phyloP scores from a whole-genome alignment of 2,329 filamentous ascomycete species.

The Fusarium cyanostomum region DNA sequence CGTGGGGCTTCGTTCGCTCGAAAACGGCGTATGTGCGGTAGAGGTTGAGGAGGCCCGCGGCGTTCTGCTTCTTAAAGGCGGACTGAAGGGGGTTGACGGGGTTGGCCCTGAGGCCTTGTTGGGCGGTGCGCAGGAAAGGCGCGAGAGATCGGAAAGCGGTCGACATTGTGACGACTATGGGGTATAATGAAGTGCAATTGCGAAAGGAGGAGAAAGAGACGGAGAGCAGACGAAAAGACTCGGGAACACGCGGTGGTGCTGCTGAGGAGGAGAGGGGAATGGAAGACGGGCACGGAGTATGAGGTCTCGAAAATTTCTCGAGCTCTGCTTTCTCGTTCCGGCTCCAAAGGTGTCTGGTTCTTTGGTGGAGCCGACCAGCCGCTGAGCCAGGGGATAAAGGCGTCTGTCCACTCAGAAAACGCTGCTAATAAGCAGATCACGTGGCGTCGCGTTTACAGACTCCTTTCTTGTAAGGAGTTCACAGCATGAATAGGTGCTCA shows the following conservation, averaged over 20 bases:
- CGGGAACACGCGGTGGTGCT: constrained; percentile 38
- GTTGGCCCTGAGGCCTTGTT: constrained; percentile 75
- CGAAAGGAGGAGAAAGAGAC: constrained; percentile 41
- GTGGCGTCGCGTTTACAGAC: constrained; percentile 19
- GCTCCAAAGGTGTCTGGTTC: constrained; percentile 26
- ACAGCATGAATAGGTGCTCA: background rate
- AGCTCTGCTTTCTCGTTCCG: constrained; percentile 38
- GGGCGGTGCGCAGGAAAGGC: constrained; percentile 84
- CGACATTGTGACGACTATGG: constrained; percentile 70
- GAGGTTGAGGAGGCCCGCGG: constrained; percentile 71
- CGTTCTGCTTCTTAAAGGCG: constrained; percentile 69
- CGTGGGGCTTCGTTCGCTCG: constrained; percentile 93
- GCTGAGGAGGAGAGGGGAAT: constrained; percentile 27
- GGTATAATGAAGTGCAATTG: constrained; percentile 40
- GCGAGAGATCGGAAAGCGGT: constrained; percentile 79
- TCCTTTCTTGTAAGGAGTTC: background rate
- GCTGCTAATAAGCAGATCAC: constrained; percentile 32
- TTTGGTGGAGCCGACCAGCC: constrained; percentile 33
- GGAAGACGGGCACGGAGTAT: constrained; percentile 30
- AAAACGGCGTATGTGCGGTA: constrained; percentile 75
- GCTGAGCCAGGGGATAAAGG: constrained; percentile 17
- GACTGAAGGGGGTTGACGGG: constrained; percentile 81
- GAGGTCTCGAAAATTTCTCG: constrained; percentile 52
- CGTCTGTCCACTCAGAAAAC: constrained; percentile 31
- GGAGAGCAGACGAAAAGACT: constrained; percentile 22